A percentile compares a stretch with the other conserved stretches of the same genome.
Conservation (phyloP, 148 eudicot genomes). For the Bassia scoparia region DNA sequence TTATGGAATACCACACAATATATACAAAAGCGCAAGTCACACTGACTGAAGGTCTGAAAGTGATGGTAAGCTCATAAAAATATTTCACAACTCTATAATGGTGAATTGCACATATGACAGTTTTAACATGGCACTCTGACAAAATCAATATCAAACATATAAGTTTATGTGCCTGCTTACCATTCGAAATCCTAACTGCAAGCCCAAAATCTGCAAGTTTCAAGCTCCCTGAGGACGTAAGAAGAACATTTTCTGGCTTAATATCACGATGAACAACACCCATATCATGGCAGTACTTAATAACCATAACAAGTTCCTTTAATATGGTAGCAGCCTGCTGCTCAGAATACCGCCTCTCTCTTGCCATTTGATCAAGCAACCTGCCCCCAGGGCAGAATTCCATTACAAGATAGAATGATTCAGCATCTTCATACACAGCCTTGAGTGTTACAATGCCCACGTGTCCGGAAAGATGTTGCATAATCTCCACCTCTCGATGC, state of each 20-base stretch:
- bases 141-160: slow-evolving; percentile 5
- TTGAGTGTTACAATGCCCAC: slow-evolving; percentile 47
- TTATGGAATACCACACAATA: neutral
- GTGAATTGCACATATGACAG: neutral
- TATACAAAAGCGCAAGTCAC: neutral
- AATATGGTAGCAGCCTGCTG: slow-evolving; percentile 52
- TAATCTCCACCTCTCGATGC: slow-evolving; percentile 56
- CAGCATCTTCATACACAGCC: slow-evolving; percentile 66
- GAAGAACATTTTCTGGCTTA: slow-evolving; percentile 73
- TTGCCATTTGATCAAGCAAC: slow-evolving; percentile 66
- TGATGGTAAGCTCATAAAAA: neutral
- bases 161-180: slow-evolving; percentile 22
- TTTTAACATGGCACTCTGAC: neutral
- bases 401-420: slow-evolving; percentile 63
- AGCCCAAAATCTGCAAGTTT: slow-evolving; percentile 81
- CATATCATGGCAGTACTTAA: slow-evolving; percentile 76
- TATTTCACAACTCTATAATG: neutral
- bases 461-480: slow-evolving; percentile 61
- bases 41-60: neutral
- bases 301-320: slow-evolving; percentile 53
- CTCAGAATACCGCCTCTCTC: slow-evolving; percentile 48
- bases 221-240: slow-evolving; percentile 50
- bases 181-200: slow-evolving; percentile 47
- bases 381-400: slow-evolving; percentile 71
- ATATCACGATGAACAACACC: slow-evolving; percentile 77